phyloP scores from a whole-genome alignment of 2,329 filamentous ascomycete genomes.

The Penicillium brevicompactum region DNA sequence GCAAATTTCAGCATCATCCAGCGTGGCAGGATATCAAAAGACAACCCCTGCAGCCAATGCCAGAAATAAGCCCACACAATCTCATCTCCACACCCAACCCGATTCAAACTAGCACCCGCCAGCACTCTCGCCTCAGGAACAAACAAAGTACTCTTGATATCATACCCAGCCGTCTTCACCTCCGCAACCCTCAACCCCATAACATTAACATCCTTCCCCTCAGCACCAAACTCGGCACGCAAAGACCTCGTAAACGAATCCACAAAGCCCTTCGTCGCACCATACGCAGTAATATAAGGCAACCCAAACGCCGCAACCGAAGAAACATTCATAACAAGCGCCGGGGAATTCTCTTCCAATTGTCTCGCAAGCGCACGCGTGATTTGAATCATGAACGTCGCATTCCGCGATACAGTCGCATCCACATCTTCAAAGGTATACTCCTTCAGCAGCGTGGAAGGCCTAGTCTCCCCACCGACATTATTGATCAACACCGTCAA shows the following conservation, averaged over 20 bases:
- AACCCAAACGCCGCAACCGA: slow-evolving; percentile 49
- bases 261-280: slow-evolving; percentile 51
- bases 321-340: slow-evolving; percentile 56
- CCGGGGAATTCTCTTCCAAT: slow-evolving; percentile 44
- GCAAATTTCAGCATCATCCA: slow-evolving; percentile 17
- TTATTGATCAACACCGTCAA: slow-evolving; percentile 62
- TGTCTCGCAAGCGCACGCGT: slow-evolving; percentile 50
- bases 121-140: slow-evolving; percentile 31
- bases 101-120: slow-evolving; percentile 35
- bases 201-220: slow-evolving; percentile 42
- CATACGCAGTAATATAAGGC: slow-evolving; percentile 52
- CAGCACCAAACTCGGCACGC: slow-evolving; percentile 45
- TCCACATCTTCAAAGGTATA: slow-evolving; percentile 42
- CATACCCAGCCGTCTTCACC: slow-evolving; percentile 31
- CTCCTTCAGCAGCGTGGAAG: slow-evolving; percentile 41
- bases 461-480: slow-evolving; percentile 48
- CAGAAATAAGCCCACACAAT: slow-evolving; percentile 35
- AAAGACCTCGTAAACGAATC: slow-evolving; percentile 45
- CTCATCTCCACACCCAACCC: slow-evolving; percentile 37
- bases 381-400: slow-evolving; percentile 53
- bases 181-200: slow-evolving; percentile 39
- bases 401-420: slow-evolving; percentile 51
- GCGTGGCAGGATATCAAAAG: slow-evolving; percentile 20
- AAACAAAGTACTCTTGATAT: slow-evolving; percentile 26
- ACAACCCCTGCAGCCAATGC: slow-evolving; percentile 33